These are phyloP conservation scores for Hevea brasiliensis DNA, from an alignment of 345 rosid species.

Conservation along the genomic window DNA sequence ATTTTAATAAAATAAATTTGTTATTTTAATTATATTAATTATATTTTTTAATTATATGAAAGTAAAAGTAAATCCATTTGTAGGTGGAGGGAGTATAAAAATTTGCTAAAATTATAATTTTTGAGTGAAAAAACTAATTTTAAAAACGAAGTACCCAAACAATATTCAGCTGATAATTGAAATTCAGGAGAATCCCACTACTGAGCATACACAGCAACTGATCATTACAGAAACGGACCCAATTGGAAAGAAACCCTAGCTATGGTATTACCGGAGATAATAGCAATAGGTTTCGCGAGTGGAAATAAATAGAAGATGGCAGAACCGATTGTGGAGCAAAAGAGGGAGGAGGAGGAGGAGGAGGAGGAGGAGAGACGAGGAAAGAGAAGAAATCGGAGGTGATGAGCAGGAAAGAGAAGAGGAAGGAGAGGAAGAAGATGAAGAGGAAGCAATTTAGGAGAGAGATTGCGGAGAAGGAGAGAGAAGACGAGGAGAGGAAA, in stretches of 20 bases:
- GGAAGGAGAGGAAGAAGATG: slow-evolving; percentile 76
- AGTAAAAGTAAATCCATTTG: no score
- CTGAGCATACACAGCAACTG: neutral
- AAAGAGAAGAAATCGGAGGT: slow-evolving; percentile 26
- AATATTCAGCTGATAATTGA: no score
- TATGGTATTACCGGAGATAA: neutral
- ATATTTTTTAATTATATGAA: no score
- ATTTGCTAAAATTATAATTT: no score
- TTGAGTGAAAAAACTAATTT: no score
- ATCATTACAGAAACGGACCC: neutral
- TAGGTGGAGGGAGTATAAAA: no score
- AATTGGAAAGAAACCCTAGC: neutral
- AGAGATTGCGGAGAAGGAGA: slow-evolving; percentile 68
- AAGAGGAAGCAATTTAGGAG: slow-evolving; percentile 74
- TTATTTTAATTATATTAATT: no score
- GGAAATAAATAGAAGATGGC: slow-evolving; percentile 2
- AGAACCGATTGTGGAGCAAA: slow-evolving; percentile 13
- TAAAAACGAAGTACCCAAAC: no score
- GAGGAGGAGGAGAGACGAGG: slow-evolving; percentile 5
- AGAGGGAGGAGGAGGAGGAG: slow-evolving; percentile 24
- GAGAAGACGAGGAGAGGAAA: slow-evolving; percentile 55
- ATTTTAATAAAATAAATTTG: no score
- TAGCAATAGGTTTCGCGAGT: neutral
- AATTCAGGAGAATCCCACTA: neutral
- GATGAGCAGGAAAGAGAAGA: slow-evolving; percentile 65